Base-by-base conservation (phyloP, 768 basidiomycete genomes). In the Fibroporia radiculosa region DNA sequence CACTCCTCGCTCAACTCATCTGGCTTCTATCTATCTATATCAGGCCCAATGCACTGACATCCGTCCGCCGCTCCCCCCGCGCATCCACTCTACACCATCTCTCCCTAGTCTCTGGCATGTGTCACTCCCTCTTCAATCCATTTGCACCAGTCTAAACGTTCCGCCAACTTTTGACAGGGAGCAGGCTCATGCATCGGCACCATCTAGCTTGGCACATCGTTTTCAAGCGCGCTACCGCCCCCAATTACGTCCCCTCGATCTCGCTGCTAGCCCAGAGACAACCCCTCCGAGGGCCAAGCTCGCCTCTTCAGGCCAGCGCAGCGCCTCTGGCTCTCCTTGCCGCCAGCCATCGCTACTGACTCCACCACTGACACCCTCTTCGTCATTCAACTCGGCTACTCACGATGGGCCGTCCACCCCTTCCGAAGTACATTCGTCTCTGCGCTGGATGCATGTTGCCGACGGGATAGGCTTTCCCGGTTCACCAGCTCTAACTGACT, bases 341-440 rank as follows among this genome's bases (percentile, higher is more conserved):
- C 56, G 54, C 23, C 50, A 61, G 16, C 58, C 63, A 20, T 56
- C 62, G 19, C 66, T 80, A 33, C 67, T 83, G 42, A 84, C 82
- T 0, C 82, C 82, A 26, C 84, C 82, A 10, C 70, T 85, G 34
- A 84, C 83, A 1, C 83, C 83, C 0, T 78, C 83, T 1, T 81
- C 79, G 6, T 71, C 73, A 0, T 65, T 73, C 51, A 66, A 60
- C 28, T 69, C 71, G 28, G 56, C 56, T 16, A 56, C 61, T 27
- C 59, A 65, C 24, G 64, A 64, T 23, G 58, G 51, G 43, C 49
- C 50, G 26, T 46, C 49, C 24, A 56, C 56, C 1, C 56, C 56
- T 1, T 50, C 50, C 10, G 56, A 57, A 27, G 40, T 34, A 3
- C 42, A 40, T 33, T 49, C 54, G 5, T 50, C 50, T 8, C 46